Conservation (phyloP, 495 filamentous ascomycete genomes). For the Podospora sp. region DNA sequence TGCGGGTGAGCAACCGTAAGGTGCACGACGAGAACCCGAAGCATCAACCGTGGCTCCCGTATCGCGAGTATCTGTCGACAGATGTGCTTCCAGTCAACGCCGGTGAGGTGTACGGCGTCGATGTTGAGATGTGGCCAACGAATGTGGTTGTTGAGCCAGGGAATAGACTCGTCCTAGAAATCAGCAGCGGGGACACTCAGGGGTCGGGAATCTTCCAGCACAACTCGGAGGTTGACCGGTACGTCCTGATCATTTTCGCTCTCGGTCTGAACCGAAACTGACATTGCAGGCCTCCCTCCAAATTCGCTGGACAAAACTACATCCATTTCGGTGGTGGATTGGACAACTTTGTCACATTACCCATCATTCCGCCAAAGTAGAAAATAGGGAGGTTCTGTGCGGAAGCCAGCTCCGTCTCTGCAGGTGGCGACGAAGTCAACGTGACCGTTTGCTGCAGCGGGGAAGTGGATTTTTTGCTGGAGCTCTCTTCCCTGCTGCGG, state of each 20-base stretch:
- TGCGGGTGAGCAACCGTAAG: slow-evolving; percentile 59
- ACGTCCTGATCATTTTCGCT: neutral
- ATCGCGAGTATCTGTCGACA: slow-evolving; percentile 61
- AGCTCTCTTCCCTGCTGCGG: neutral
- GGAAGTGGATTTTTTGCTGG: neutral
- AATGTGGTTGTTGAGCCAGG: slow-evolving; percentile 63
- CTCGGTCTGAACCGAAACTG: slow-evolving; percentile 7
- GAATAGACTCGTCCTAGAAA: slow-evolving; percentile 59
- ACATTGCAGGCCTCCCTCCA: slow-evolving; percentile 41
- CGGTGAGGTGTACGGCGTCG: slow-evolving; percentile 61
- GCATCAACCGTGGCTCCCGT: slow-evolving; percentile 53
- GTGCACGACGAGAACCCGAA: slow-evolving; percentile 51
- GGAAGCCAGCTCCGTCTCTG: neutral
- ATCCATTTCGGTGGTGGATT: slow-evolving; percentile 56
- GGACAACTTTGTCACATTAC: slow-evolving; percentile 59
- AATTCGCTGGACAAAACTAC: slow-evolving; percentile 56
- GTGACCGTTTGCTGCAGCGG: neutral
- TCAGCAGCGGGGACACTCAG: slow-evolving; percentile 62
- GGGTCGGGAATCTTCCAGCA: slow-evolving; percentile 62
- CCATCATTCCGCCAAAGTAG: slow-evolving; percentile 52
- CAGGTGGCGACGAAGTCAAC: neutral
- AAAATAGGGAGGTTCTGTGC: neutral
- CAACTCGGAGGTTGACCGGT: slow-evolving; percentile 44
- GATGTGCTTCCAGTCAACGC: slow-evolving; percentile 58
- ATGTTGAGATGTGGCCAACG: slow-evolving; percentile 71